phyloP scores from a whole-genome alignment of 2,329 filamentous ascomycete genomes.

The Aspergillus uvarum region DNA sequence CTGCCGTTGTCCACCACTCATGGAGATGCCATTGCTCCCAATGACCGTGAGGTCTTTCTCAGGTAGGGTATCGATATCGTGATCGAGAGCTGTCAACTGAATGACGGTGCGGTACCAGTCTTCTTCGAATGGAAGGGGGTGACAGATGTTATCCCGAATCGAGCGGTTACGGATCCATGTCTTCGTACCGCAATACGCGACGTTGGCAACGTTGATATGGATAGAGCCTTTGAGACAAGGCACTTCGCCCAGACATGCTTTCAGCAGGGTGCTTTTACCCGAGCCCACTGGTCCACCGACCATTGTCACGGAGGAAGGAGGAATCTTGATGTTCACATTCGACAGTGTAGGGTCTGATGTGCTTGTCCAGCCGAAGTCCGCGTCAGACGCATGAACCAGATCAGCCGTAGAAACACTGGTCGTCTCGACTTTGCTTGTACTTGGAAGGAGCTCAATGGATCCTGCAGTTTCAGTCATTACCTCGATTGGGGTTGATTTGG shows the following conservation, averaged over 20 bases:
- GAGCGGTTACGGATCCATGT: background rate
- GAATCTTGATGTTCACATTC: background rate
- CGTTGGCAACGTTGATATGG: background rate
- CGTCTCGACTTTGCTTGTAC: background rate
- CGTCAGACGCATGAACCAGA: background rate
- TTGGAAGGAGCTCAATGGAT: background rate
- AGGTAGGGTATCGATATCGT: slow-evolving; percentile 57
- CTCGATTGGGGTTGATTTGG: background rate
- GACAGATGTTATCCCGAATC: background rate
- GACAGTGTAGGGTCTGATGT: background rate
- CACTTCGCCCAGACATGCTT: background rate
- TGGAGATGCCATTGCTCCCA: slow-evolving; percentile 64
- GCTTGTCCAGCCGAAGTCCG: background rate
- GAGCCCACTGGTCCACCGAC: background rate
- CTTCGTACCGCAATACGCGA: background rate
- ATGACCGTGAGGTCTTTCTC: slow-evolving; percentile 76
- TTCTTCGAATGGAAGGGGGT: background rate
- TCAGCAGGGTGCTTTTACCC: background rate
- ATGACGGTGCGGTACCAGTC: background rate
- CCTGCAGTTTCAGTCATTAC: background rate
- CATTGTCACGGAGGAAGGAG: background rate
- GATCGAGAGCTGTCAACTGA: background rate
- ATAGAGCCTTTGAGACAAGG: background rate
- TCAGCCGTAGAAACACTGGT: background rate
- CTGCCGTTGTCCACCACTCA: background rate